phyloP scores from a whole-genome alignment of 805 yeast species.

The Zygoascus bituminiphila region DNA sequence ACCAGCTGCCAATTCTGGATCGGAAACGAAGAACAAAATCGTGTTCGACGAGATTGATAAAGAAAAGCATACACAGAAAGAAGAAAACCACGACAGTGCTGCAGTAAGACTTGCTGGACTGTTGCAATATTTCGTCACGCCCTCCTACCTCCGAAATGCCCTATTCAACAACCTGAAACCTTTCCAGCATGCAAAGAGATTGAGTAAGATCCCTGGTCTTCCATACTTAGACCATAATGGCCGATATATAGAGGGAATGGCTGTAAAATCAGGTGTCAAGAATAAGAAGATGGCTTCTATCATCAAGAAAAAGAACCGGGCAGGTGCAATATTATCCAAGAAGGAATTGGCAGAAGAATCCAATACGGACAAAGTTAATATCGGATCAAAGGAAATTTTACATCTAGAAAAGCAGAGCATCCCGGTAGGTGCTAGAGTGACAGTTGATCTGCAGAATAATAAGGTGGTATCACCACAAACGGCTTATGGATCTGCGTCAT shows the following conservation, averaged over 20 bases:
- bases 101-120: conserved; percentile 53
- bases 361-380: conserved; percentile 65
- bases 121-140: conserved; percentile 75
- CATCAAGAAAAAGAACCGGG: conserved; percentile 23
- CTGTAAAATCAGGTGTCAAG: conserved; percentile 28
- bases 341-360: conserved; percentile 45
- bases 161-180: conserved; percentile 41
- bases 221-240: conserved; percentile 57
- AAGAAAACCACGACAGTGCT: conserved; percentile 13
- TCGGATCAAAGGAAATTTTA: conserved; percentile 55
- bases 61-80: conserved; percentile 12
- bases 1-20: conserved; percentile 4
- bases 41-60: conserved; percentile 26
- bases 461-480: conserved; percentile 61
- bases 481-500: conserved; percentile 39
- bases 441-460: conserved; percentile 56
- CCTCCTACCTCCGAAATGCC: conserved; percentile 64
- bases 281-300: conserved; percentile 7
- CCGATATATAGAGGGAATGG: conserved; percentile 57
- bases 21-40: conserved; percentile 27
- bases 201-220: conserved; percentile 64
- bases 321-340: conserved; percentile 34
- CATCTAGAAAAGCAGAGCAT: conserved; percentile 49
- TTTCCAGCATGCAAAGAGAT: conserved; percentile 53
- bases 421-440: conserved; percentile 73